phyloP scores from a whole-genome alignment of 805 yeast species.

The Yamadazyma laniorum region DNA sequence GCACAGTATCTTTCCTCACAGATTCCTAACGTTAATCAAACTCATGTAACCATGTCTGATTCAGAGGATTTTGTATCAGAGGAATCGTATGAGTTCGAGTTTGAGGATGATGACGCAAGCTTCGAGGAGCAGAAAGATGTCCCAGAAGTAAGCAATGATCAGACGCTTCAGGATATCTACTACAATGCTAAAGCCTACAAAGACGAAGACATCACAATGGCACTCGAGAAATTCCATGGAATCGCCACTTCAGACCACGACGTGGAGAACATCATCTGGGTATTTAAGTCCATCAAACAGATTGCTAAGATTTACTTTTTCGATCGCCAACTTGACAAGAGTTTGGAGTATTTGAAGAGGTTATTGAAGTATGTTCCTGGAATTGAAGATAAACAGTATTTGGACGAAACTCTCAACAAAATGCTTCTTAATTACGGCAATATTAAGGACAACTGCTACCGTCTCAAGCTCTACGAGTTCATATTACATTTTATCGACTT shows the following conservation, averaged over 20 bases:
- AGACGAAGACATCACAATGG: slow-evolving; percentile 28
- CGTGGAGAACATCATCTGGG: slow-evolving; percentile 27
- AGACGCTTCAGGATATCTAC: slow-evolving; percentile 27
- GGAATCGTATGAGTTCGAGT: slow-evolving; percentile 42
- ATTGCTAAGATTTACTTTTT: slow-evolving; percentile 35
- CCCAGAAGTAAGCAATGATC: slow-evolving; percentile 24
- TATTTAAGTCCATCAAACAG: slow-evolving; percentile 41
- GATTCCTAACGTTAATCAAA: too few relatives aligned
- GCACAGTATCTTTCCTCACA: too few relatives aligned
- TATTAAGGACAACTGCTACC: slow-evolving; percentile 27
- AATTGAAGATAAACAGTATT: slow-evolving; percentile 32
- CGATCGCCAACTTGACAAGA: slow-evolving; percentile 20
- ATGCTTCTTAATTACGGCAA: slow-evolving; percentile 34
- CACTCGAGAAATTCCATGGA: slow-evolving; percentile 22
- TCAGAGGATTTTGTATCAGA: slow-evolving; percentile 30
- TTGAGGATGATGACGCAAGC: slow-evolving; percentile 31
- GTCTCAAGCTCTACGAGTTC: slow-evolving; percentile 28
- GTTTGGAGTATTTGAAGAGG: slow-evolving; percentile 18
- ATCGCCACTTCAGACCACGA: slow-evolving; percentile 14
- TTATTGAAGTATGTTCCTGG: slow-evolving; percentile 23
- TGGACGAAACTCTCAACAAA: slow-evolving; percentile 38
- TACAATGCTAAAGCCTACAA: slow-evolving; percentile 39
- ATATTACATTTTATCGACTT: slow-evolving; percentile 24
- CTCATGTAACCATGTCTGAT: slow-evolving; percentile 37
- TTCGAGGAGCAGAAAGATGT: slow-evolving; percentile 22